Percentiles rank a stretch among this genome's conserved stretches.
Conservation (phyloP, 2,329 filamentous ascomycete species). For the Ceratocystis papillata region DNA sequence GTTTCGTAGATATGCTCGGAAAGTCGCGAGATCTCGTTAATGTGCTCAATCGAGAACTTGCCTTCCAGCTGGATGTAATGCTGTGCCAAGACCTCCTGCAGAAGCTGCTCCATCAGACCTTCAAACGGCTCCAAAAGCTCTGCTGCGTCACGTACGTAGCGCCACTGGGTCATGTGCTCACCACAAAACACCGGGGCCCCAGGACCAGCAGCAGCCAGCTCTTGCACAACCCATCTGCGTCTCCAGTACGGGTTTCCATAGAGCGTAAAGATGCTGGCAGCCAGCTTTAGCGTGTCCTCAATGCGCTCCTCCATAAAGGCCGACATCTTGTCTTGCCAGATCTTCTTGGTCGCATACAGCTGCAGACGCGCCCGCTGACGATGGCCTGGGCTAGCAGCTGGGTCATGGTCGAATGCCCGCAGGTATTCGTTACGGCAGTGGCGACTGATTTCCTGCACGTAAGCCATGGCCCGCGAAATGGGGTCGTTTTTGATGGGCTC, state of each 20-base stretch:
- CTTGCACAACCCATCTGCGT: slow-evolving; percentile 18
- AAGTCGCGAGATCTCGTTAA: slow-evolving; percentile 19
- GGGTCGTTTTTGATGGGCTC: slow-evolving; percentile 21
- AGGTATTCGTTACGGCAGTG: slow-evolving; percentile 22
- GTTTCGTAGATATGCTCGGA: slow-evolving; percentile 14
- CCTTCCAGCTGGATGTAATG: slow-evolving; percentile 22
- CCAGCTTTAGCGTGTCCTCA: slow-evolving; percentile 21
- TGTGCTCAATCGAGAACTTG: slow-evolving; percentile 18
- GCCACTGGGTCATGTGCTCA: slow-evolving; percentile 23
- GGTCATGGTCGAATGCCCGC: slow-evolving; percentile 20
- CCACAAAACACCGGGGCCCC: slow-evolving; percentile 20
- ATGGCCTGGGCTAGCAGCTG: slow-evolving; percentile 20
- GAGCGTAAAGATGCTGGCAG: slow-evolving; percentile 22
- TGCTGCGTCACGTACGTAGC: slow-evolving; percentile 21
- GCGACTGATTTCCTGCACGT: slow-evolving; percentile 21
- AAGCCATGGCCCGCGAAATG: slow-evolving; percentile 18
- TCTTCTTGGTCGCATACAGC: slow-evolving; percentile 18
- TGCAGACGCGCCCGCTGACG: slow-evolving; percentile 19
- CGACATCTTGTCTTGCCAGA: slow-evolving; percentile 20
- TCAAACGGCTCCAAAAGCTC: slow-evolving; percentile 22
- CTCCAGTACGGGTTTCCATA: slow-evolving; percentile 23
- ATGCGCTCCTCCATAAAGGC: slow-evolving; percentile 17
- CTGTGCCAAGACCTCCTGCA: slow-evolving; percentile 21
- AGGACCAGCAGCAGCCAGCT: slow-evolving; percentile 14
- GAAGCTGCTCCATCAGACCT: slow-evolving; percentile 17